Evolutionary conservation across 1,284 basidiomycete species (phyloP).

Genomic region (Trametes polyzona): DNA sequence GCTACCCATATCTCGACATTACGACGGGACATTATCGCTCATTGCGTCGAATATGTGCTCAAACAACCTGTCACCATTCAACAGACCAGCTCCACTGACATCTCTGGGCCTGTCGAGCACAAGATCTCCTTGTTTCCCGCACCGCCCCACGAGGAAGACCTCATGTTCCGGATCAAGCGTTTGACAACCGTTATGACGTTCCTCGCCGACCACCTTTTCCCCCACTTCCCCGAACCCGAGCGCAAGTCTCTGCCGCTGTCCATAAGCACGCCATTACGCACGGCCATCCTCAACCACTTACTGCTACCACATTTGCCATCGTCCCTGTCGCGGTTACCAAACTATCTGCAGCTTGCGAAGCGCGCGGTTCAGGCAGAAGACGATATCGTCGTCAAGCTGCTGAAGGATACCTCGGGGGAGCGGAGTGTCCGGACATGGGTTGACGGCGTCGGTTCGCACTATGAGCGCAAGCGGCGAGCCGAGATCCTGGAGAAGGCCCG

Average conservation of each 20-base stretch:
- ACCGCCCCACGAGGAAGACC: slow-evolving; percentile 45
- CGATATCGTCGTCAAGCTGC: slow-evolving; percentile 50
- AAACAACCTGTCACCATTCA: slow-evolving; percentile 53
- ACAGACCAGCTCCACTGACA: slow-evolving; percentile 38
- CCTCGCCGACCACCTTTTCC: slow-evolving; percentile 56
- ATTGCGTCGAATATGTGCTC: slow-evolving; percentile 63
- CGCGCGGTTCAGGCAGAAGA: slow-evolving; percentile 67
- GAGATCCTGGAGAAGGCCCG: slow-evolving; percentile 64
- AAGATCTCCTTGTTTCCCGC: slow-evolving; percentile 51
- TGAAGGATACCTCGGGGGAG: slow-evolving; percentile 54
- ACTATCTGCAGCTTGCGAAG: slow-evolving; percentile 61
- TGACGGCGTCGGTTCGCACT: slow-evolving; percentile 65
- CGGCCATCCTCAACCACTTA: slow-evolving; percentile 63
- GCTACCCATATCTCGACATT: slow-evolving; percentile 59
- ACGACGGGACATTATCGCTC: slow-evolving; percentile 62
- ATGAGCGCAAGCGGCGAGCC: slow-evolving; percentile 69
- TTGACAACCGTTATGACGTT: slow-evolving; percentile 60
- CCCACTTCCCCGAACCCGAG: slow-evolving; percentile 54
- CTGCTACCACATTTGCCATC: slow-evolving; percentile 71
- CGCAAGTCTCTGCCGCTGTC: slow-evolving; percentile 49
- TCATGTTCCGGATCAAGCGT: slow-evolving; percentile 51
- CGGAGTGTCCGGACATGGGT: slow-evolving; percentile 64
- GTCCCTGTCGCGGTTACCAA: slow-evolving; percentile 56
- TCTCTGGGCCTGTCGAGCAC: slow-evolving; percentile 40
- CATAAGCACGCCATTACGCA: slow-evolving; percentile 59